Evolutionary conservation across 192 early-diverging fungal genomes (phyloP).

Genomic region (Coemansia sp.): DNA sequence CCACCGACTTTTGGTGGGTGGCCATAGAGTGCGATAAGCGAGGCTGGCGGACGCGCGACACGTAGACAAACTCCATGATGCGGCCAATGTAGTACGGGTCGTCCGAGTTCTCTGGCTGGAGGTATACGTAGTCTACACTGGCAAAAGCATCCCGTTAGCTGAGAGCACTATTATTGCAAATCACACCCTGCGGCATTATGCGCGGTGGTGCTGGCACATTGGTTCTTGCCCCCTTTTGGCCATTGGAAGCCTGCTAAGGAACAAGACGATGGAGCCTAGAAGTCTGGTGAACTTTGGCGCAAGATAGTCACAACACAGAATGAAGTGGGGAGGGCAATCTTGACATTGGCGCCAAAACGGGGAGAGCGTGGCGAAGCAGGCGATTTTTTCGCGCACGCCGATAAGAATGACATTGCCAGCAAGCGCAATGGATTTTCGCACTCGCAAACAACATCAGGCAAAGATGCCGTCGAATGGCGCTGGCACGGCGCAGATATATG

Average conservation of each 20-base stretch:
- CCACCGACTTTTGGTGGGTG: constrained; percentile 4
- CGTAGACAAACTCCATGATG: constrained; percentile 69
- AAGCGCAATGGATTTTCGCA: background rate
- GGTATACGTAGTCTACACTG: constrained; percentile 70
- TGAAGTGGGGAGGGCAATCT: background rate
- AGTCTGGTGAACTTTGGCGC: background rate
- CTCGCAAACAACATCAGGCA: background rate
- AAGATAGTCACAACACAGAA: background rate
- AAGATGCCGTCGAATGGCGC: background rate
- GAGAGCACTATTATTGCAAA: background rate
- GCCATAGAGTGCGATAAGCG: constrained; percentile 32
- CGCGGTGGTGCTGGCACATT: too few relatives aligned
- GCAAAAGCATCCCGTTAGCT: too few relatives aligned
- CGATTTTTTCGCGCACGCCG: background rate
- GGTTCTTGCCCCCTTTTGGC: background rate
- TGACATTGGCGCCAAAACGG: background rate
- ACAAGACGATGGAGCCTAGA: background rate
- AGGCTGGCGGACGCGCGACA: constrained; percentile 48
- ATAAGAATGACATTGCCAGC: background rate
- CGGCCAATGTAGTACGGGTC: constrained; percentile 79
- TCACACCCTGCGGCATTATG: background rate
- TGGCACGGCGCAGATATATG: background rate
- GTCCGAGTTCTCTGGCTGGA: constrained; percentile 66
- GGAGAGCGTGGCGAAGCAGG: background rate
- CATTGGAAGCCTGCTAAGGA: background rate